These are phyloP conservation scores for Neopestalotiopsis rosae DNA, from an alignment of 2,329 filamentous ascomycete species.

Conservation along the genomic window DNA sequence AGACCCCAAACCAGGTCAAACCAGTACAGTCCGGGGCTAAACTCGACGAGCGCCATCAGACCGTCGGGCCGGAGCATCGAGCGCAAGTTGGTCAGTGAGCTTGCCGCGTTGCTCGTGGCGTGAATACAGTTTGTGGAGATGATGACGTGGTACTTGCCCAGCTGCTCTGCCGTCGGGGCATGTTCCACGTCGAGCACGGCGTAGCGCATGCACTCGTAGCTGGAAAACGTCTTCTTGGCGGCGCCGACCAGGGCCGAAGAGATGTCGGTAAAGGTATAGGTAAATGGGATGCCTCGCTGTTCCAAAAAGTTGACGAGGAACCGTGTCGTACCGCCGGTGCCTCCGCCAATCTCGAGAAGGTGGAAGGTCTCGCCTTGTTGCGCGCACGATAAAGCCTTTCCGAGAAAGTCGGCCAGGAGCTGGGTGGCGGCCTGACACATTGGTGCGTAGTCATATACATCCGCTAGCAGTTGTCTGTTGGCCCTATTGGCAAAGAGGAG, in stretches of 20 bases:
- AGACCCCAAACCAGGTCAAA: slow-evolving; percentile 39
- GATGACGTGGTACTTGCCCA: slow-evolving; percentile 34
- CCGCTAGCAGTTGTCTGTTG: neutral
- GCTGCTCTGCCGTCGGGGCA: slow-evolving; percentile 22
- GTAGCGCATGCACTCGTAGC: slow-evolving; percentile 29
- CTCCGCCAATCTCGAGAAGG: slow-evolving; percentile 49
- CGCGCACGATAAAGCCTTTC: neutral
- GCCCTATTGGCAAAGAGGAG: neutral
- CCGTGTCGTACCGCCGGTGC: slow-evolving; percentile 48
- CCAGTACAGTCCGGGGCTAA: slow-evolving; percentile 34
- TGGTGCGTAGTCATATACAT: neutral
- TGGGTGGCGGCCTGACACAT: neutral
- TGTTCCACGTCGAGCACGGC: slow-evolving; percentile 36
- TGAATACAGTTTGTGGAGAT: slow-evolving; percentile 44
- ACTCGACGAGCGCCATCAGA: slow-evolving; percentile 35
- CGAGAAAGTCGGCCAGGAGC: neutral
- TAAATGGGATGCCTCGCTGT: slow-evolving; percentile 28
- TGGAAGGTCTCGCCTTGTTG: slow-evolving; percentile 25
- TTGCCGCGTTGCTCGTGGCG: slow-evolving; percentile 33
- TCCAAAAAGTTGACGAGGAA: slow-evolving; percentile 35
- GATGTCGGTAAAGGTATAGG: slow-evolving; percentile 50
- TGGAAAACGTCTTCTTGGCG: slow-evolving; percentile 4
- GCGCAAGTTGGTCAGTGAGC: slow-evolving; percentile 31
- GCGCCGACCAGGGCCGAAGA: slow-evolving; percentile 37
- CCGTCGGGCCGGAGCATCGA: slow-evolving; percentile 35